Evolutionary conservation across 2,329 filamentous ascomycete species (phyloP).

Genomic region (Hypoxylon sp.): DNA sequence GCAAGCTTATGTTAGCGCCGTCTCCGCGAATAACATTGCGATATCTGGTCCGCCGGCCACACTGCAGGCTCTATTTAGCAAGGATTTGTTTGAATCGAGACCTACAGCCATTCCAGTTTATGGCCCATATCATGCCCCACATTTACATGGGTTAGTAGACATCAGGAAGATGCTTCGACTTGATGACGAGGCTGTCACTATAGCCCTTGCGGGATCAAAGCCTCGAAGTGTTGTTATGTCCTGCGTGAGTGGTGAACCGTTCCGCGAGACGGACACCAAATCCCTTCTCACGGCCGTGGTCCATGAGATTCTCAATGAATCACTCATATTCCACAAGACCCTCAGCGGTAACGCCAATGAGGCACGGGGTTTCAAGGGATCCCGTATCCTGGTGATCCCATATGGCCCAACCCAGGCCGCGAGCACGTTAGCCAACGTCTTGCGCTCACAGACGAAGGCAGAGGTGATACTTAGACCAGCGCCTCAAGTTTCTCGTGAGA

Average conservation of each 20-base stretch:
- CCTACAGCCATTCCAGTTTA: slow-evolving; percentile 67
- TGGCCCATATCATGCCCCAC: slow-evolving; percentile 70
- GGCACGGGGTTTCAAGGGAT: slow-evolving; percentile 59
- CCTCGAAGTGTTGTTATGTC: slow-evolving; percentile 67
- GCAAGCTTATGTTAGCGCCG: slow-evolving; percentile 69
- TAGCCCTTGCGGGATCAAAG: slow-evolving; percentile 60
- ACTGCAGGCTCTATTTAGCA: slow-evolving; percentile 61
- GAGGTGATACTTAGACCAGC: slow-evolving; percentile 60
- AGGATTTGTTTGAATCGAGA: slow-evolving; percentile 59
- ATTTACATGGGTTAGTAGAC: slow-evolving; percentile 64
- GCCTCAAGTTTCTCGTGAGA: slow-evolving; percentile 56
- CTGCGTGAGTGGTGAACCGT: slow-evolving; percentile 63
- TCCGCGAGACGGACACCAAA: slow-evolving; percentile 59
- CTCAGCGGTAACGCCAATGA: slow-evolving; percentile 64
- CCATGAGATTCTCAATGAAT: slow-evolving; percentile 66
- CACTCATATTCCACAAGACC: slow-evolving; percentile 64
- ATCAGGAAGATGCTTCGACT: slow-evolving; percentile 63
- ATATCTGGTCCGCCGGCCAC: slow-evolving; percentile 69
- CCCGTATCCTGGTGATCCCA: slow-evolving; percentile 63
- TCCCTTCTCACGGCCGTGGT: slow-evolving; percentile 62
- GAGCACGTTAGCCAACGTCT: slow-evolving; percentile 61
- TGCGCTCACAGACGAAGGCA: slow-evolving; percentile 61
- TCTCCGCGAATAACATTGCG: slow-evolving; percentile 64
- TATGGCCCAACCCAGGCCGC: slow-evolving; percentile 67
- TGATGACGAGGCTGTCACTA: slow-evolving; percentile 57